Percentiles rank a stretch among this genome's conserved stretches.
Evolutionary conservation across 371 early-diverging fungal genomes (phyloP).

Genomic region (Vittaforma corneae): DNA sequence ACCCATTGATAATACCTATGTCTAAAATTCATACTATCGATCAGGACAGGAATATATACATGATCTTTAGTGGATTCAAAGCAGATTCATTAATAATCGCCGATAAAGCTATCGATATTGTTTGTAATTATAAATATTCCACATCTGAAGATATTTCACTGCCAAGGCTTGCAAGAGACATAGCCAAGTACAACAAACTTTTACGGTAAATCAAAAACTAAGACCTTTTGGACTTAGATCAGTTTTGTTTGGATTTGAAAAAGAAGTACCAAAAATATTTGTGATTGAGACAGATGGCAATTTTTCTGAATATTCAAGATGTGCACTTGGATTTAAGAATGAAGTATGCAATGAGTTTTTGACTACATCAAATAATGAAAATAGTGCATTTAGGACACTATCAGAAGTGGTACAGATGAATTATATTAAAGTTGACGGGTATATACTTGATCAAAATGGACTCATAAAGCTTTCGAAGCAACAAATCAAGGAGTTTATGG

Average conservation of each 20-base stretch:
- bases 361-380: conserved; percentile 17
- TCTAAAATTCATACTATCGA: conserved; percentile 88
- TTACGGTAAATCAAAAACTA: conserved; percentile 92
- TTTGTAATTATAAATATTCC: conserved; percentile 42
- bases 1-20: conserved; percentile 85
- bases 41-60: conserved; percentile 88
- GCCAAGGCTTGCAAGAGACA: conserved; percentile 69
- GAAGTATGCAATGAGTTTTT: conserved; percentile 25
- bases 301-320: conserved; percentile 84
- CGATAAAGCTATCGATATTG: conserved; percentile 34
- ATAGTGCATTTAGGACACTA: conserved; percentile 25
- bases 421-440: no score
- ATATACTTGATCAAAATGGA: no score
- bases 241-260: conserved; percentile 75
- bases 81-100: conserved; percentile 56
- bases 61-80: conserved; percentile 63
- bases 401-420: conserved; percentile 41
- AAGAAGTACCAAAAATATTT: conserved; percentile 76
- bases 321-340: conserved; percentile 54
- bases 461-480: no score
- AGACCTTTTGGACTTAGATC: conserved; percentile 96
- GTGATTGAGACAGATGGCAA: conserved; percentile 98
- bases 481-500: no score
- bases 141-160: conserved; percentile 74
- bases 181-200: conserved; percentile 64